These are phyloP conservation scores for Colletotrichum eremochloae DNA, from an alignment of 2,329 filamentous ascomycete species.

Conservation along the genomic window DNA sequence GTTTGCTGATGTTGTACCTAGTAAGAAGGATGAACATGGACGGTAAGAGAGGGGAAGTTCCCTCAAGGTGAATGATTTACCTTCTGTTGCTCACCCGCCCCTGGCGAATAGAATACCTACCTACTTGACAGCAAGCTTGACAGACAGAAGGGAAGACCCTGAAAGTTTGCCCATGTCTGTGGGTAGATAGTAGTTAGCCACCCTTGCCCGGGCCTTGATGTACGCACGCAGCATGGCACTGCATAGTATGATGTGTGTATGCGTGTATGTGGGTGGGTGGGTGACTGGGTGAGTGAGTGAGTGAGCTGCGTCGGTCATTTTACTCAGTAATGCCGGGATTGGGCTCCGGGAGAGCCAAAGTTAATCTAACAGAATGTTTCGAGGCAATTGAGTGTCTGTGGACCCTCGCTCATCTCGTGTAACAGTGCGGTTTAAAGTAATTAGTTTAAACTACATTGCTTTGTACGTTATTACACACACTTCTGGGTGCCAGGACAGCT, in stretches of 20 bases:
- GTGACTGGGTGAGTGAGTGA: not conserved
- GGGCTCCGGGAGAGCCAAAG: not conserved
- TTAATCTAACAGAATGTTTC: not conserved
- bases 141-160: not conserved
- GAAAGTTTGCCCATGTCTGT: not conserved
- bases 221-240: too few relatives aligned
- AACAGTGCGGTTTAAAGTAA: not conserved
- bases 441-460: not conserved
- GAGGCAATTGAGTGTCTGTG: not conserved
- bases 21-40: not conserved
- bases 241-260: too few relatives aligned
- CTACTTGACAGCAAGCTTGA: not conserved
- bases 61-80: slow-evolving; percentile 3
- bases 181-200: not conserved
- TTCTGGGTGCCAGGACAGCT: not conserved
- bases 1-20: not conserved
- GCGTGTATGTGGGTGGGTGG: too few relatives aligned
- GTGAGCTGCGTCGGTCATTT: not conserved
- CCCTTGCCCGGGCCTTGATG: not conserved
- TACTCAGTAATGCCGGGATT: not conserved
- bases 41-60: not conserved
- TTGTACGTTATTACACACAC: not conserved
- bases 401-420: not conserved
- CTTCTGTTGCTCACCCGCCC: slow-evolving; percentile 6
- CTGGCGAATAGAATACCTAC: not conserved